phyloP scores from a whole-genome alignment of 257 asterid species.

The Marsdenia floribunda region DNA sequence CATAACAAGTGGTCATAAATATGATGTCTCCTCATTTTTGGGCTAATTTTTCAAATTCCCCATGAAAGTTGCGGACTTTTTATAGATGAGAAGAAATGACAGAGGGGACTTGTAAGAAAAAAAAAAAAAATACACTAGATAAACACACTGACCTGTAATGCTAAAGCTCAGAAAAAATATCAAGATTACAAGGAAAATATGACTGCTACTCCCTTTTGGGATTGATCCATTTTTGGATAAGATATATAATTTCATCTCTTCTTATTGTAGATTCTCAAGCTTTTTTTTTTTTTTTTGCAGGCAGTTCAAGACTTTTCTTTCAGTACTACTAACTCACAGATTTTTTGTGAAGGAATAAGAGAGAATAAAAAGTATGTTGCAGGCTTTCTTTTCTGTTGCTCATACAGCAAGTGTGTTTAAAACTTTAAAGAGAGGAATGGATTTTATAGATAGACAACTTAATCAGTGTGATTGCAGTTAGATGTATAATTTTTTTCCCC shows the following conservation, averaged over 20 bases:
- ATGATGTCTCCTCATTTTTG: background rate
- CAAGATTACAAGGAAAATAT: conserved; percentile 12
- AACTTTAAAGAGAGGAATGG: background rate
- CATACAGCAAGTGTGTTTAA: background rate
- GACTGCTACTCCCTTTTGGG: background rate
- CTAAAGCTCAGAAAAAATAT: conserved; percentile 15
- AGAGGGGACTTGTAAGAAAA: no score
- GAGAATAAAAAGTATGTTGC: background rate
- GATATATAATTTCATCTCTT: conserved; percentile 13
- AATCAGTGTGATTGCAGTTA: background rate
- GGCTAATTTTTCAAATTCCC: background rate
- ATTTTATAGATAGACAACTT: background rate
- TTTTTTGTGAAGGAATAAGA: background rate
- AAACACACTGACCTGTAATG: conserved; percentile 21
- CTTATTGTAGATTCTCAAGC: background rate
- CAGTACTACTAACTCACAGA: background rate
- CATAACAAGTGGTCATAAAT: background rate
- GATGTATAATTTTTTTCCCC: background rate
- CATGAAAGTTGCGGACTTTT: background rate
- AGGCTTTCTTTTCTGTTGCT: background rate
- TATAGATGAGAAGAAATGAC: no score
- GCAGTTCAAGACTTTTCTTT: background rate
- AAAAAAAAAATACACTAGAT: background rate
- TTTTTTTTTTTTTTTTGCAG: background rate
- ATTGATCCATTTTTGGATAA: conserved; percentile 4